A percentile compares a stretch with the other conserved stretches of the same genome.
These are phyloP conservation scores for Globisporangium takayamanum DNA, from an alignment of 352 stramenopile genomes.

Conservation along the genomic window DNA sequence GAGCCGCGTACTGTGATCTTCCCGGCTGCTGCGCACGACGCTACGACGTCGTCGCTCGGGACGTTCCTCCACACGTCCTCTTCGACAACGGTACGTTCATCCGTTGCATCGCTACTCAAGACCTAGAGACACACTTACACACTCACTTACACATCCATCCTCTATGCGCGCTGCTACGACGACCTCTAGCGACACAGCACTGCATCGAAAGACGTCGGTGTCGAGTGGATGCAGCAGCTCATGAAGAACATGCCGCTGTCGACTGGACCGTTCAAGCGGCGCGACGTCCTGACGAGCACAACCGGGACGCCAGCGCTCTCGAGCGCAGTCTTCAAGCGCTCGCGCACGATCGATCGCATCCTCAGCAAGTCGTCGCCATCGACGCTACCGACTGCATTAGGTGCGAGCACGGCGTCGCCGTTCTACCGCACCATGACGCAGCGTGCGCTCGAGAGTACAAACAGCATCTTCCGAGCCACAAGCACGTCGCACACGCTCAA, in stretches of 20 bases:
- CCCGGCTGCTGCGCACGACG: constrained; percentile 21
- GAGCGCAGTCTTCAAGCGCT: constrained; percentile 27
- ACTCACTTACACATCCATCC: neutral
- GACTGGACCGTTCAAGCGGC: constrained; percentile 13
- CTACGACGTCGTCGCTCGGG: constrained; percentile 22
- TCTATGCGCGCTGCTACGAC: neutral
- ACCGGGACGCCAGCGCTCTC: neutral
- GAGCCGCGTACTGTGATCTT: constrained; percentile 22
- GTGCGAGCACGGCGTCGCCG: neutral
- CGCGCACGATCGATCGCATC: constrained; percentile 30
- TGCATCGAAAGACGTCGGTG: constrained; percentile 10
- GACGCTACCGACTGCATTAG: neutral
- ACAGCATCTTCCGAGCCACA: constrained; percentile 5
- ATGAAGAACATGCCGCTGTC: constrained; percentile 17
- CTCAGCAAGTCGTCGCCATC: constrained; percentile 11
- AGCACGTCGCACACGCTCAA: neutral
- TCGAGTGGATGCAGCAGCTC: constrained; percentile 29
- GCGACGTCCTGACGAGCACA: constrained; percentile 5
- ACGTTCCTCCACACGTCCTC: constrained; percentile 20
- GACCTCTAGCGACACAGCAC: neutral
- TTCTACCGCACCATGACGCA: constrained; percentile 45
- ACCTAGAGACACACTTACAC: neutral
- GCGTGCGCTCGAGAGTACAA: constrained; percentile 16
- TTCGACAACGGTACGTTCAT: constrained; percentile 2
- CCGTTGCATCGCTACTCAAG: neutral